A percentile compares a stretch with the other conserved stretches of the same genome.
Conservation (phyloP, 2,329 filamentous ascomycete species). For the Fusarium albosuccineum region DNA sequence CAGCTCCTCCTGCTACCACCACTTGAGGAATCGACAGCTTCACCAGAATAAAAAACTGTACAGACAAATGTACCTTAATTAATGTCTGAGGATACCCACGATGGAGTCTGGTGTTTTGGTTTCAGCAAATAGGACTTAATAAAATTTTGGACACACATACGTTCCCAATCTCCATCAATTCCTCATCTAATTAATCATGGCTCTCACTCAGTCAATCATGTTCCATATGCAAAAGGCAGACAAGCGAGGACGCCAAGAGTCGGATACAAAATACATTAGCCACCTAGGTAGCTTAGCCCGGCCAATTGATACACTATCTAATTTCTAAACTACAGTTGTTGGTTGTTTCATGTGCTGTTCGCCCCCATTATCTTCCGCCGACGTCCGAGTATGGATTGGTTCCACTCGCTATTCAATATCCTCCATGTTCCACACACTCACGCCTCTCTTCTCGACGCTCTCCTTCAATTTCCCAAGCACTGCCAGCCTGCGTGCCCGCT, state of each 20-base stretch:
- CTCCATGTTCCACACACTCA: slow-evolving; percentile 64
- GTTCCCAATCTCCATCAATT: neutral
- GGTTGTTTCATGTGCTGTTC: slow-evolving; percentile 35
- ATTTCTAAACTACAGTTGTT: slow-evolving; percentile 46
- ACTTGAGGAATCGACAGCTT: slow-evolving; percentile 2
- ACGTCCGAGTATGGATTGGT: slow-evolving; percentile 7
- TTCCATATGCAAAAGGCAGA: neutral
- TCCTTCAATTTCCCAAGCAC: slow-evolving; percentile 65
- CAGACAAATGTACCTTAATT: neutral
- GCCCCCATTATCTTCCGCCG: slow-evolving; percentile 11
- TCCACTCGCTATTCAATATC: slow-evolving; percentile 57
- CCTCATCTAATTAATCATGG: neutral
- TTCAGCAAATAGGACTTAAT: slow-evolving; percentile 3
- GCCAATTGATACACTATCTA: slow-evolving; percentile 47
- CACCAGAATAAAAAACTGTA: no score
- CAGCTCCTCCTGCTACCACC: slow-evolving; percentile 16
- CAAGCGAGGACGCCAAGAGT: neutral
- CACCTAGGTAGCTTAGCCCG: slow-evolving; percentile 15
- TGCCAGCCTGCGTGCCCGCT: slow-evolving; percentile 64
- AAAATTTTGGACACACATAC: neutral
- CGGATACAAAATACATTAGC: slow-evolving; percentile 24
- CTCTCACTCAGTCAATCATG: no score
- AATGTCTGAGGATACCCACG: slow-evolving; percentile 19
- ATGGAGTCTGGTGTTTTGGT: slow-evolving; percentile 28
- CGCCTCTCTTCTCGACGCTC: slow-evolving; percentile 63